A percentile compares a stretch with the other conserved stretches of the same genome.
These are phyloP conservation scores for Lophiotrema nucula DNA, from an alignment of 495 filamentous ascomycete species.

Conservation along the genomic window DNA sequence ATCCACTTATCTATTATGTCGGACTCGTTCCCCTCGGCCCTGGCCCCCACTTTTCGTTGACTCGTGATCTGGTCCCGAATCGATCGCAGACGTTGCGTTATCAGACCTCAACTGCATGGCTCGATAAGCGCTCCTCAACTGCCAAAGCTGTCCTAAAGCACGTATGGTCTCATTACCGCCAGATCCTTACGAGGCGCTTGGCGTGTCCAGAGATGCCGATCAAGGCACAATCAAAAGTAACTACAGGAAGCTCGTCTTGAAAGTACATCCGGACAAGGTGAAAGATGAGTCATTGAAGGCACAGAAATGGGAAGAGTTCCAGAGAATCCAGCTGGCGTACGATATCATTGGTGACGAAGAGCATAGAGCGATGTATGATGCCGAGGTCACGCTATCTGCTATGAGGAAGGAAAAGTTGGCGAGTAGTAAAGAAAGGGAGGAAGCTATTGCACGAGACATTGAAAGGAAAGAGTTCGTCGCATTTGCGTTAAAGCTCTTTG, in stretches of 20 bases:
- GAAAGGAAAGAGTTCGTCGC: too few relatives aligned
- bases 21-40: too few relatives aligned
- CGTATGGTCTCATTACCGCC: constrained; percentile 59
- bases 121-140: too few relatives aligned
- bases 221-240: constrained; percentile 71
- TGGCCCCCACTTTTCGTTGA: too few relatives aligned
- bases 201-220: constrained; percentile 71
- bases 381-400: constrained; percentile 63
- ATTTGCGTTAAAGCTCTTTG: too few relatives aligned
- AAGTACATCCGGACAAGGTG: constrained; percentile 94
- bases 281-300: constrained; percentile 67
- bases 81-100: too few relatives aligned
- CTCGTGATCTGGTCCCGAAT: too few relatives aligned
- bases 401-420: constrained; percentile 52
- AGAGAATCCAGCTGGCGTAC: constrained; percentile 89
- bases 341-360: constrained; percentile 82
- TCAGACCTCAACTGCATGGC: too few relatives aligned
- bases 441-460: too few relatives aligned
- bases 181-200: constrained; percentile 81
- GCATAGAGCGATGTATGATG: constrained; percentile 72
- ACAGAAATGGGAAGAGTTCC: constrained; percentile 79
- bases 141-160: too few relatives aligned
- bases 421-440: too few relatives aligned
- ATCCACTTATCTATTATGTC: too few relatives aligned
- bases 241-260: constrained; percentile 88